These are phyloP conservation scores for Teunomyces gatunensis DNA, from an alignment of 805 yeast species.

Conservation along the genomic window DNA sequence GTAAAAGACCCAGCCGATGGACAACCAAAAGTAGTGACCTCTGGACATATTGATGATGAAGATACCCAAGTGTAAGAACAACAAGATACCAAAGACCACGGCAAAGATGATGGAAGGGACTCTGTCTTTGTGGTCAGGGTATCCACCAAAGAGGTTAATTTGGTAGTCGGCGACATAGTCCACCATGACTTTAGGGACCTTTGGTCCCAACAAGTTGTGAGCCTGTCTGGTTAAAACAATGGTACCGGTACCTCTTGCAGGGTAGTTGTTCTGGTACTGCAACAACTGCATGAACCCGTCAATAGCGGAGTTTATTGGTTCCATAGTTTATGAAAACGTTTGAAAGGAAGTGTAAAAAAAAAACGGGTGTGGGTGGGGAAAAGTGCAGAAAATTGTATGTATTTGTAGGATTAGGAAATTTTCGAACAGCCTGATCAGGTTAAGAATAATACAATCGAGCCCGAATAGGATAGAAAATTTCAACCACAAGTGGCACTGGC, in stretches of 20 bases:
- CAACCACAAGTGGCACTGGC: not conserved
- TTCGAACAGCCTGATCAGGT: not conserved
- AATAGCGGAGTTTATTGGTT: slow-evolving; percentile 24
- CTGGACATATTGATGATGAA: slow-evolving; percentile 48
- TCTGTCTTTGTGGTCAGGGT: slow-evolving; percentile 50
- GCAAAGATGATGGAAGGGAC: slow-evolving; percentile 61
- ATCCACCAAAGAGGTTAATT: slow-evolving; percentile 60
- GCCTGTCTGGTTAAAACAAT: slow-evolving; percentile 27
- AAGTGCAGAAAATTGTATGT: not conserved
- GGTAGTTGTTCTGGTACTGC: slow-evolving; percentile 26
- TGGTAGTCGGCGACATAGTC: slow-evolving; percentile 39
- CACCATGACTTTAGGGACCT: slow-evolving; percentile 40
- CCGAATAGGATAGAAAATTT: not conserved
- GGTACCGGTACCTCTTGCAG: slow-evolving; percentile 33
- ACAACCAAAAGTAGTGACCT: slow-evolving; percentile 60
- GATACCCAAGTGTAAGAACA: slow-evolving; percentile 45
- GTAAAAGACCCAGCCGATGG: slow-evolving; percentile 54
- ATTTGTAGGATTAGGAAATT: slow-evolving; percentile 3
- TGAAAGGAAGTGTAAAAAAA: not conserved
- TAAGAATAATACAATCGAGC: not conserved
- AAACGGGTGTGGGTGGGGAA: no score
- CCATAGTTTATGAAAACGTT: not conserved
- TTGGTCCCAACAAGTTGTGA: slow-evolving; percentile 28
- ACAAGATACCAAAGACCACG: slow-evolving; percentile 49
- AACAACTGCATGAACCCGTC: slow-evolving; percentile 29